Conservation (phyloP, 441 rosid species). For the Adansonia grandidieri region DNA sequence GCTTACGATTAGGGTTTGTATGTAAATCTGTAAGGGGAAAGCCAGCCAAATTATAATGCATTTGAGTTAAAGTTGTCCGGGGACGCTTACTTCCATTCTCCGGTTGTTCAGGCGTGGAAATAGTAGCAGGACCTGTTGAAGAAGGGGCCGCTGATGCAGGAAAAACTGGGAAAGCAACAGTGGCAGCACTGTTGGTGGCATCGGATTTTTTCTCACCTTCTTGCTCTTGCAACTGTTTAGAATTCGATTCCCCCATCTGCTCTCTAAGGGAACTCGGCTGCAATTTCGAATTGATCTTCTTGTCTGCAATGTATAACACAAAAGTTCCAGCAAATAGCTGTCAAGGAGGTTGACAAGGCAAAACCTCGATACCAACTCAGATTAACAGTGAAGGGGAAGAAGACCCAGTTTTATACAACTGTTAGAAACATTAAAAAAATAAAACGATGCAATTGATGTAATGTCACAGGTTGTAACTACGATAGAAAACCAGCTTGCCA, state of each 20-base stretch:
- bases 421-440: background rate
- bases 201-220: background rate
- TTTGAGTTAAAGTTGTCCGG: constrained; percentile 14
- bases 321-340: background rate
- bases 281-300: background rate
- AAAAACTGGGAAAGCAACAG: background rate
- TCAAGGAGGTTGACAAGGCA: background rate
- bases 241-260: background rate
- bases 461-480: background rate
- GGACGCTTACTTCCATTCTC: constrained; percentile 23
- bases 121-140: background rate
- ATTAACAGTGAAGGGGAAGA: background rate
- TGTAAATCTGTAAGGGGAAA: constrained; percentile 8
- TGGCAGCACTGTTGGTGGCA: background rate
- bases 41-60: constrained; percentile 13
- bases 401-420: background rate
- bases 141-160: background rate
- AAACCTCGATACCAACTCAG: background rate
- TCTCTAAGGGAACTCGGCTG: background rate
- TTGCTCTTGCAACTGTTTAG: background rate
- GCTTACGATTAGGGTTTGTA: background rate
- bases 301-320: constrained; percentile 1
- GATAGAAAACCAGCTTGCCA: background rate
- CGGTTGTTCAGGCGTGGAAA: background rate
- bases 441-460: background rate